Base-by-base conservation (phyloP, 2,329 filamentous ascomycete species). In the Penicillium sclerotigenum region DNA sequence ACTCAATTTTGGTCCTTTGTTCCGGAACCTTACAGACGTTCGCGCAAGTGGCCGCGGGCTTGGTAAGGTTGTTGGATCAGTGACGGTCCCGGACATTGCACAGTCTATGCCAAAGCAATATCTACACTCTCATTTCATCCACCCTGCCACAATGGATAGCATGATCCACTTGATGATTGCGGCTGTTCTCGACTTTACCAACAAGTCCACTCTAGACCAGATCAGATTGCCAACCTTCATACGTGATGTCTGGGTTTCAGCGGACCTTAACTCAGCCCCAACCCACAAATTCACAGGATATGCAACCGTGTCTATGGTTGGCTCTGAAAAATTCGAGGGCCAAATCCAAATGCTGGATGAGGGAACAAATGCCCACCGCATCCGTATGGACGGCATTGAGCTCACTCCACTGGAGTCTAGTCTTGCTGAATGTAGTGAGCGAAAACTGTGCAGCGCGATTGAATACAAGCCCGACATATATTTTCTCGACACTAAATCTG, bases 111-210 rank as follows among this genome's bases (percentile, higher is more conserved):
- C 73, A 18, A 68, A 70, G 34, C 60, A 63, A 1, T 71, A 65
- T 54, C 59, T 69, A 38, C 66, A 71, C 34, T 52, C 65, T 0
- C 71, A 74, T 53, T 34, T 73, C 5, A 70, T 75, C 20, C 73
- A 75, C 29, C 73, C 73, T 9, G 62, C 66, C 11, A 73, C 72
- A 4, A 63, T 75, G 58, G 71, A 75, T 26, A 68, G 62, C 43
- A 66, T 73, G 58, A 64, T 75, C 16, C 69, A 72, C 36, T 55
- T 67, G 38, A 63, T 67, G 33, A 62, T 71, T 34, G 57, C 65
- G 3, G 64, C 67, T 2, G 58, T 68, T 4, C 53, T 67, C 36
- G 67, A 71, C 42, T 47, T 63, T 33, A 64, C 56, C 9, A 60
- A 64, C 2, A 59, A 61, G 18, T 24, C 58, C 5, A 62, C 57